Base-by-base conservation (phyloP, 495 filamentous ascomycete genomes). In the Aspergillus leporis region DNA sequence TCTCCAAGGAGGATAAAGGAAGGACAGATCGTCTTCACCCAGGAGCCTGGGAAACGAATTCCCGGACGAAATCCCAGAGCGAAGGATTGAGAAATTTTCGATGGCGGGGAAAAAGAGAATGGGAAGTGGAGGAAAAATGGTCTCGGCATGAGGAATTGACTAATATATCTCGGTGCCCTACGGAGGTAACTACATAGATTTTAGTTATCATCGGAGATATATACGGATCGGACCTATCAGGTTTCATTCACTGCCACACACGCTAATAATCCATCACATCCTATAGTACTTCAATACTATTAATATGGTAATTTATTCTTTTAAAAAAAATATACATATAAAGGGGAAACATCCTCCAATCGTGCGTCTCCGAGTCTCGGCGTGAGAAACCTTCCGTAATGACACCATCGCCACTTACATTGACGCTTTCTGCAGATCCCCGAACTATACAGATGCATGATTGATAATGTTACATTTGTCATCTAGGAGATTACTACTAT, bases 21-120 rank as follows among this genome's bases (percentile, higher is more conserved):
- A 19, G 34, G 50, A 48, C 10, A 55, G 36, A 36, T 50, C 40
- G 55, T 63, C 60, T 63, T 63, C 55, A 60, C 60, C 61, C 59
- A 66, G 59, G 61, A 63, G 54, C 59, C 52, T 60, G 51, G 57
- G 53, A 62, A 60, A 60, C 51, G 59, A 56, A 49, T 61, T 61
- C 45, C 52, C 43, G 36, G 50, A 55, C 25, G 40, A 43, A 56
- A 43, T 30, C 52, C 55, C 40, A 47, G 54, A 36, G 56, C 45
- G 55, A 50, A 63, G 54, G 61, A 59, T 49, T 58, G 54, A 51
- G 45, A 53, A 59, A 54, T 30, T 55, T 53, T 51, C 46, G 50
- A 59, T 43, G 51, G 61, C 49, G 59, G 61, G 60, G 59, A 38
- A 25, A 32, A 49, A 21, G 18, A 56, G 30, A 59, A 45, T 32